Evolutionary conservation across 2,329 filamentous ascomycete species (phyloP).

Genomic region (Cercospora sojina): DNA sequence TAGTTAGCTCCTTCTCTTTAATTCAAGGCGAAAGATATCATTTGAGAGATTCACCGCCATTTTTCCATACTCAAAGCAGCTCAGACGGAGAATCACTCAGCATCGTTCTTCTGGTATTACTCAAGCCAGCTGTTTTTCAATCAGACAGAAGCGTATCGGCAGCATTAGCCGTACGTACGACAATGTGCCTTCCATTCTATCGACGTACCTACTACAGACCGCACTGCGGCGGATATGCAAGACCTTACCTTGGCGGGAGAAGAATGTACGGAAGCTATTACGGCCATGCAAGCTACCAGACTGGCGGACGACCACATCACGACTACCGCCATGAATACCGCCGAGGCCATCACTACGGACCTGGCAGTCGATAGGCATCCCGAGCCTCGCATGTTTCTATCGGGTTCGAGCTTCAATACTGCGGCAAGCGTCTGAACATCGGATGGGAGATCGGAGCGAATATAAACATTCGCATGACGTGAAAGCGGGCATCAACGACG

Average conservation of each 20-base stretch:
- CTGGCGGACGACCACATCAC: background rate
- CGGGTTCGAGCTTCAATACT: background rate
- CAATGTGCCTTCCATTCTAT: slow-evolving; percentile 1
- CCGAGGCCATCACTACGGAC: background rate
- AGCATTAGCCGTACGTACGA: background rate
- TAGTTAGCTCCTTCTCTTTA: no score
- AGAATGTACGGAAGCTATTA: background rate
- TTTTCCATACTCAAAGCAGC: background rate
- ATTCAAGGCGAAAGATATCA: background rate
- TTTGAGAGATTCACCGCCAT: background rate
- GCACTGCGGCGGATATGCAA: slow-evolving; percentile 1
- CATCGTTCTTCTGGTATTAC: background rate
- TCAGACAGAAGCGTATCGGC: background rate
- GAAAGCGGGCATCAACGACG: background rate
- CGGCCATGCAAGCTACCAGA: background rate
- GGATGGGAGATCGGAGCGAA: background rate
- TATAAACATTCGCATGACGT: background rate
- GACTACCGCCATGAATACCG: background rate
- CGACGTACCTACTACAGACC: background rate
- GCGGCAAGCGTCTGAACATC: background rate
- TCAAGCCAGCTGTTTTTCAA: background rate
- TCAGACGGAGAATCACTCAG: background rate
- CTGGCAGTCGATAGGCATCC: background rate
- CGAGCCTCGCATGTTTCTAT: background rate
- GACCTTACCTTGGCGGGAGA: background rate